Percentiles rank a stretch among this genome's conserved stretches.
These are phyloP conservation scores for Santalum album DNA, from an alignment of 164 flowering plant species.

Conservation along the genomic window DNA sequence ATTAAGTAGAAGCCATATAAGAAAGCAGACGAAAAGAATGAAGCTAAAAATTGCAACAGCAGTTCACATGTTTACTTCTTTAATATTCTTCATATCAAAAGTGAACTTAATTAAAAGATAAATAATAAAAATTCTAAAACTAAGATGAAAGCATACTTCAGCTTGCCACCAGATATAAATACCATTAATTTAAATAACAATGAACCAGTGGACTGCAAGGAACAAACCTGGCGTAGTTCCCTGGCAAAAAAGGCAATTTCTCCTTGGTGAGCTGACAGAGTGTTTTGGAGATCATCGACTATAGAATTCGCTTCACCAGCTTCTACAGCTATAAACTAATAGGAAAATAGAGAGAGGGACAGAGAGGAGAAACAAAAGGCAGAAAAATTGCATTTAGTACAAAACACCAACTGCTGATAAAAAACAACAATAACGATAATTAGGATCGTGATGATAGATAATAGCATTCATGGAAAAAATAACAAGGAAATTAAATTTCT, in stretches of 20 bases:
- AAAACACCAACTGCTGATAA: neutral
- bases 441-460: neutral
- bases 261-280: slow-evolving; percentile 62
- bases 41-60: too few species aligned
- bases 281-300: slow-evolving; percentile 62
- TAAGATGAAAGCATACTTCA: too few species aligned
- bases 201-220: neutral
- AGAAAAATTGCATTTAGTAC: neutral
- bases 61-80: too few species aligned
- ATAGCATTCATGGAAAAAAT: neutral
- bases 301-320: slow-evolving; percentile 43
- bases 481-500: neutral
- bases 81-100: too few species aligned
- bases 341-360: neutral
- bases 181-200: neutral
- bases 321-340: slow-evolving; percentile 52
- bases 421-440: neutral
- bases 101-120: too few species aligned
- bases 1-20: too few species aligned
- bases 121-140: too few species aligned
- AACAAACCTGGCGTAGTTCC: slow-evolving; percentile 77
- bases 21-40: too few species aligned
- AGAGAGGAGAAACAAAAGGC: too few species aligned
- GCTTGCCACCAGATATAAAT: too few species aligned
- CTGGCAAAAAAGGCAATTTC: slow-evolving; percentile 74